Conservation (phyloP, 179 eudicot species). For the Actinidia chinensis region DNA sequence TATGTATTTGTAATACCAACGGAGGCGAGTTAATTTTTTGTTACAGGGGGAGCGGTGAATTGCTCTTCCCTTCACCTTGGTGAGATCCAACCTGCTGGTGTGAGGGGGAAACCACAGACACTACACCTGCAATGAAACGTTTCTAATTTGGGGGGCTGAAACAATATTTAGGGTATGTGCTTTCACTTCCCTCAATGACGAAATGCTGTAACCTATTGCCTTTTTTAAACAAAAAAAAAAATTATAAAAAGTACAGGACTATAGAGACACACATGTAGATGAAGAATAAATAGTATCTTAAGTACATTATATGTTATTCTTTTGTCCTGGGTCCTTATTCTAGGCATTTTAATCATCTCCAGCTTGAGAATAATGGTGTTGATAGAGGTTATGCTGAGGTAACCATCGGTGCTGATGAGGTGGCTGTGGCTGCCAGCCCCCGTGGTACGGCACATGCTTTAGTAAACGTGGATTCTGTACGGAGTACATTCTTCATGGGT, state of each 20-base stretch:
- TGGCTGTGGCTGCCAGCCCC: slow-evolving; percentile 79
- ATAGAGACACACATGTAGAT: neutral
- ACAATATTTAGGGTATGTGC: slow-evolving; percentile 78
- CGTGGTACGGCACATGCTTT: slow-evolving; percentile 78
- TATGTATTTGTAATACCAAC: neutral
- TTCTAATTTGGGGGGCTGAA: slow-evolving; percentile 88
- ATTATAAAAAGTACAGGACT: no score
- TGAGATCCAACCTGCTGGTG: slow-evolving; percentile 71
- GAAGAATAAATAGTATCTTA: neutral
- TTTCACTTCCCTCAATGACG: neutral
- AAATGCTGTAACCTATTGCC: neutral
- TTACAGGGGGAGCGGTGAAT: slow-evolving; percentile 73
- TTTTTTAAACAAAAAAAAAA: no score
- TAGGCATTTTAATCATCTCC: slow-evolving; percentile 25
- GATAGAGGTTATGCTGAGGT: slow-evolving; percentile 74
- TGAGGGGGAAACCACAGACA: slow-evolving; percentile 93
- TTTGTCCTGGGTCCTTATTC: neutral
- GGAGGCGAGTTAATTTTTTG: neutral
- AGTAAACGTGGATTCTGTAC: slow-evolving; percentile 63
- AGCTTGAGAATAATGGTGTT: slow-evolving; percentile 60
- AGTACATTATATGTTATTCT: neutral
- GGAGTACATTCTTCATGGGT: slow-evolving; percentile 67
- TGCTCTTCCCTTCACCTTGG: slow-evolving; percentile 84
- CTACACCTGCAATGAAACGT: slow-evolving; percentile 78
- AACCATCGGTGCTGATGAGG: slow-evolving; percentile 61